A percentile compares a stretch with the other conserved stretches of the same genome.
These are phyloP conservation scores for Aspergillus phoenicis DNA, from an alignment of 2,329 filamentous ascomycete species.

Conservation along the genomic window DNA sequence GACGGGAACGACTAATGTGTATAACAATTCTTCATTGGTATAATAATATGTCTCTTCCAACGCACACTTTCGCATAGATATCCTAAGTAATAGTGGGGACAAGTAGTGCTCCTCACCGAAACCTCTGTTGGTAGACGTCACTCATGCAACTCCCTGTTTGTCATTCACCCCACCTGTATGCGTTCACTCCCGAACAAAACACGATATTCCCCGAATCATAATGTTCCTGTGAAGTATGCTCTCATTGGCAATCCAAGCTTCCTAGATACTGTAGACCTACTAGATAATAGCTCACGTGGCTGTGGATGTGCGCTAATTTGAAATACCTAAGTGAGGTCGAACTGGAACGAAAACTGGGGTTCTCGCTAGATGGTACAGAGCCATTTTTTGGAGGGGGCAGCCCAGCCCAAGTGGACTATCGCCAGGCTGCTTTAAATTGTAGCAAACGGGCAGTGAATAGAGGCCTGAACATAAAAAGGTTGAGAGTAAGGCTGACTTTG, in stretches of 20 bases:
- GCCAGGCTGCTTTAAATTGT: too few relatives aligned
- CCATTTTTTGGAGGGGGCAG: too few relatives aligned
- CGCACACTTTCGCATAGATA: not conserved
- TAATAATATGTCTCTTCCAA: not conserved
- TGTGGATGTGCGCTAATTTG: too few relatives aligned
- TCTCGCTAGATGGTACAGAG: too few relatives aligned
- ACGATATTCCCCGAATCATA: too few relatives aligned
- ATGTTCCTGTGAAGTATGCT: not conserved
- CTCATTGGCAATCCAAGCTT: too few relatives aligned
- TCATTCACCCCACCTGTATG: slow-evolving; percentile 1
- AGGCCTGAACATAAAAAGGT: not conserved
- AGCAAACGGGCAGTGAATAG: not conserved
- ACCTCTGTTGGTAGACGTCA: not conserved
- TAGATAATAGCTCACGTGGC: too few relatives aligned
- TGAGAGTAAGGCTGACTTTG: not conserved
- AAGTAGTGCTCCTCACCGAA: not conserved
- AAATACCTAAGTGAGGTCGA: too few relatives aligned
- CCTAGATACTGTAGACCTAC: too few relatives aligned
- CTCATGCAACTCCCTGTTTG: slow-evolving; percentile 3
- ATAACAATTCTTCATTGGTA: not conserved
- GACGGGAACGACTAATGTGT: not conserved
- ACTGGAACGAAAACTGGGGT: too few relatives aligned
- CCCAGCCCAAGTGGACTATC: too few relatives aligned
- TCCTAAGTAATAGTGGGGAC: not conserved
- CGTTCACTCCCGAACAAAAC: not conserved